Percentiles rank a stretch among this genome's conserved stretches.
Evolutionary conservation across 768 basidiomycete genomes (phyloP).

Genomic region (Leucocoprinus leucothites): DNA sequence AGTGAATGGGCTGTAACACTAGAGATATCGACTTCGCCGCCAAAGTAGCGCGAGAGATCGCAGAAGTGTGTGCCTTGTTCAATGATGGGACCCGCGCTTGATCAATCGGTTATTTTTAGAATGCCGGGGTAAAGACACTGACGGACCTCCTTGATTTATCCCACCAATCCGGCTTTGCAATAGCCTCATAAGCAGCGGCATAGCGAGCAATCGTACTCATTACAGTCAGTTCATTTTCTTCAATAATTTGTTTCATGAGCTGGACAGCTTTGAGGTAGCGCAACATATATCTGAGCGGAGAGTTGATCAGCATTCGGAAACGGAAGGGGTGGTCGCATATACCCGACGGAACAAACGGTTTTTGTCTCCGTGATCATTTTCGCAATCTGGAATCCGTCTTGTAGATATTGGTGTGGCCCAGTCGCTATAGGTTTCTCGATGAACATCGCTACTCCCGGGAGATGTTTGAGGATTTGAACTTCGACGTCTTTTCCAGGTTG

Average conservation of each 20-base stretch:
- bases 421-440: slow-evolving; percentile 92
- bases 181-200: slow-evolving; percentile 81
- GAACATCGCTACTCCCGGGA: slow-evolving; percentile 88
- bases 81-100: slow-evolving; percentile 75
- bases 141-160: slow-evolving; percentile 78
- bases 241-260: slow-evolving; percentile 94
- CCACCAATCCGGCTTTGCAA: slow-evolving; percentile 89
- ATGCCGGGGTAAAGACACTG: background rate
- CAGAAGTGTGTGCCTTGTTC: slow-evolving; percentile 98
- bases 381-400: slow-evolving; percentile 68
- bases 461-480: slow-evolving; percentile 78
- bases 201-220: slow-evolving; percentile 97
- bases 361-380: slow-evolving; percentile 65
- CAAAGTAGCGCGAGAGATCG: slow-evolving; percentile 95
- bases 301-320: slow-evolving; percentile 2
- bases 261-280: slow-evolving; percentile 92
- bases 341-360: slow-evolving; percentile 89
- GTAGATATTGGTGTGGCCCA: slow-evolving; percentile 65
- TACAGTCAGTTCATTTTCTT: slow-evolving; percentile 90
- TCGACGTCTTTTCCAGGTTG: slow-evolving; percentile 82
- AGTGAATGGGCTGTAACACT: slow-evolving; percentile 82
- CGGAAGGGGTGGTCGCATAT: slow-evolving; percentile 21
- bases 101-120: slow-evolving; percentile 11
- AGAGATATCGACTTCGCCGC: slow-evolving; percentile 88
- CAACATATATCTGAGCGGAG: slow-evolving; percentile 73